These are phyloP conservation scores for Phaffomyces opuntiae DNA, from an alignment of 805 yeast species.

Conservation along the genomic window DNA sequence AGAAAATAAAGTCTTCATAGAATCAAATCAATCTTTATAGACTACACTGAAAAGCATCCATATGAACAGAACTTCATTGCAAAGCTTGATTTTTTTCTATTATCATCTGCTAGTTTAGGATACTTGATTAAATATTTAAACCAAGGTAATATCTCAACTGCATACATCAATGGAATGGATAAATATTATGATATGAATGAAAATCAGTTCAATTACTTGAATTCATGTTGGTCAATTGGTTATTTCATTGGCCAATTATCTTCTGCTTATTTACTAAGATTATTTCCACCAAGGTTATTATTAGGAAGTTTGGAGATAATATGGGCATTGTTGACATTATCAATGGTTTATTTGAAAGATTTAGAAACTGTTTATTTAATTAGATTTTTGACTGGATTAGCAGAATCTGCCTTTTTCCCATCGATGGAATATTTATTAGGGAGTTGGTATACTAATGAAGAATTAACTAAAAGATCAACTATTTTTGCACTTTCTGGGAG, in stretches of 20 bases:
- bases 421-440: conserved; percentile 39
- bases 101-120: conserved; percentile 35
- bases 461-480: conserved; percentile 27
- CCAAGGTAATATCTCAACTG: conserved; percentile 36
- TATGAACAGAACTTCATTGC: conserved; percentile 26
- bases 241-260: conserved; percentile 43
- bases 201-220: conserved; percentile 37
- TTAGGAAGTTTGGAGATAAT: conserved; percentile 28
- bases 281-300: conserved; percentile 32
- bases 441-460: conserved; percentile 27
- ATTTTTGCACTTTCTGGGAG: conserved; percentile 27
- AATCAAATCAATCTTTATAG: too few species aligned
- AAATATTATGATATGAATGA: conserved; percentile 33
- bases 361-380: conserved; percentile 23
- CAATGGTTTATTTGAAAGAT: conserved; percentile 23
- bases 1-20: too few species aligned
- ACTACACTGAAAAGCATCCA: conserved; percentile 24
- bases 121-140: conserved; percentile 38
- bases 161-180: conserved; percentile 40
- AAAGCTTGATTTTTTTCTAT: conserved; percentile 32
- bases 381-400: conserved; percentile 33
- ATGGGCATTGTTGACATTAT: conserved; percentile 35
- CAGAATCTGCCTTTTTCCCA: conserved; percentile 41
- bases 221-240: conserved; percentile 40
- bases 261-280: conserved; percentile 31